Conservation (phyloP, 495 filamentous ascomycete genomes). For the Hypoxylon lenormandii region DNA sequence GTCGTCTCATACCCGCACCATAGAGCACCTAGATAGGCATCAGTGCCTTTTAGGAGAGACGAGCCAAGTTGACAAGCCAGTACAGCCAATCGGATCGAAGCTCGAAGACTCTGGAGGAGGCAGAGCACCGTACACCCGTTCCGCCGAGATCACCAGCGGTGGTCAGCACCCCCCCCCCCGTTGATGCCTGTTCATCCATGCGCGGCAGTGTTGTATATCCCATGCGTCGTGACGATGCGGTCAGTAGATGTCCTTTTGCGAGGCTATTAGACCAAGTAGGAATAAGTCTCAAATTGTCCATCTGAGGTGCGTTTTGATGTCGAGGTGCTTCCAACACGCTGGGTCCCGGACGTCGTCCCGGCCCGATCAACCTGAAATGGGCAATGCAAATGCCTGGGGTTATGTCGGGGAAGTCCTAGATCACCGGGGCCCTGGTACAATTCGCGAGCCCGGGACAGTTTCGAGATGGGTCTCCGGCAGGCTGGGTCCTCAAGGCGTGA, state of each 20-base stretch:
- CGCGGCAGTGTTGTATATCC: constrained; percentile 24
- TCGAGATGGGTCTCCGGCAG: not conserved
- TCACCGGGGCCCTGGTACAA: constrained; percentile 27
- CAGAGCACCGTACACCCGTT: constrained; percentile 25
- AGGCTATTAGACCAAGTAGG: constrained; percentile 19
- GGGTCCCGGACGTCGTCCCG: constrained; percentile 20
- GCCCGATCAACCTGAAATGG: constrained; percentile 28
- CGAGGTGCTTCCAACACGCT: not conserved
- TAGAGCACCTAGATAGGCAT: not conserved
- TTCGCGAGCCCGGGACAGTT: constrained; percentile 25
- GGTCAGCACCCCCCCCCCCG: not conserved
- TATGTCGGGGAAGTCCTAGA: constrained; percentile 43
- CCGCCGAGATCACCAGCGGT: constrained; percentile 14
- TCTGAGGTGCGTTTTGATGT: constrained; percentile 1
- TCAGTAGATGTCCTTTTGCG: not conserved
- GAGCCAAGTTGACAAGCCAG: not conserved
- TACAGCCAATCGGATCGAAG: constrained; percentile 28
- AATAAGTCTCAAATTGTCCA: constrained; percentile 9
- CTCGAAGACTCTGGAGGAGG: constrained; percentile 30
- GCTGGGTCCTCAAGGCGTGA: constrained; percentile 3
- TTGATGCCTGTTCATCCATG: constrained; percentile 23
- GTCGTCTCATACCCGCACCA: constrained; percentile 6
- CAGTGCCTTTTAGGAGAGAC: constrained; percentile 1
- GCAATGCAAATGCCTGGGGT: constrained; percentile 31
- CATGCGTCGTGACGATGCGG: constrained; percentile 9